Evolutionary conservation across 2,329 filamentous ascomycete genomes (phyloP).

Genomic region (Fusarium tanahbumbuense): DNA sequence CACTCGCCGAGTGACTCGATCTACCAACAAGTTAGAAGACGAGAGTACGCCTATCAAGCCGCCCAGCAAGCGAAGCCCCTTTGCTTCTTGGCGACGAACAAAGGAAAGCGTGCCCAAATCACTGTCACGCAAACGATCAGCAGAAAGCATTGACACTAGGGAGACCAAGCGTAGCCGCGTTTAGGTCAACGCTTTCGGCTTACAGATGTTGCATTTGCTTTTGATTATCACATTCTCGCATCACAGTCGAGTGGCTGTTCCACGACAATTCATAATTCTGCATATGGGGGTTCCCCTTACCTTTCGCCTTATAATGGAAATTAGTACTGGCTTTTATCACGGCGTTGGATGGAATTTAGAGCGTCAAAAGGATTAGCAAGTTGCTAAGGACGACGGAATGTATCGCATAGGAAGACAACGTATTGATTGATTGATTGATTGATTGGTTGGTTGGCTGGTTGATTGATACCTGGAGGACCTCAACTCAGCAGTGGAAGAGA

Average conservation of each 20-base stretch:
- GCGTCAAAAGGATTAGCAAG: slow-evolving; percentile 30
- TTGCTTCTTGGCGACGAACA: slow-evolving; percentile 75
- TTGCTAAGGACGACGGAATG: slow-evolving; percentile 23
- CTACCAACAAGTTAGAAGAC: slow-evolving; percentile 61
- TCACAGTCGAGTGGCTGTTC: slow-evolving; percentile 24
- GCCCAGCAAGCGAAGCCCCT: slow-evolving; percentile 64
- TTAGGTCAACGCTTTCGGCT: slow-evolving; percentile 33
- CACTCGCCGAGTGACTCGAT: slow-evolving; percentile 70
- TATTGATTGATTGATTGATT: slow-evolving; percentile 27
- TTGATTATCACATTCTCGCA: slow-evolving; percentile 2
- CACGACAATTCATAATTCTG: slow-evolving; percentile 31
- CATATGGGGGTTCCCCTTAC: slow-evolving; percentile 28
- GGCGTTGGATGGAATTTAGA: slow-evolving; percentile 44
- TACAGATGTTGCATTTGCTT: slow-evolving; percentile 13
- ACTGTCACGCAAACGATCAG: slow-evolving; percentile 59
- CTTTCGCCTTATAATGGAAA: slow-evolving; percentile 34
- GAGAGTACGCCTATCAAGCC: slow-evolving; percentile 57
- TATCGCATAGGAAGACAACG: slow-evolving; percentile 28
- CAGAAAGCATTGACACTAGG: slow-evolving; percentile 48
- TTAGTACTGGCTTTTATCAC: slow-evolving; percentile 35
- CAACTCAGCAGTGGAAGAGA: slow-evolving; percentile 12
- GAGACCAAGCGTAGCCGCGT: slow-evolving; percentile 53
- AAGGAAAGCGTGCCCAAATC: slow-evolving; percentile 63
- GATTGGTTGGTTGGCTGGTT: slow-evolving; percentile 3
- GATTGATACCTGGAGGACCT: slow-evolving; percentile 27